Percentiles rank a stretch among this genome's conserved stretches.
Conservation (phyloP, 169 alveolate genomes). For the Ichthyophthirius multifiliis region DNA sequence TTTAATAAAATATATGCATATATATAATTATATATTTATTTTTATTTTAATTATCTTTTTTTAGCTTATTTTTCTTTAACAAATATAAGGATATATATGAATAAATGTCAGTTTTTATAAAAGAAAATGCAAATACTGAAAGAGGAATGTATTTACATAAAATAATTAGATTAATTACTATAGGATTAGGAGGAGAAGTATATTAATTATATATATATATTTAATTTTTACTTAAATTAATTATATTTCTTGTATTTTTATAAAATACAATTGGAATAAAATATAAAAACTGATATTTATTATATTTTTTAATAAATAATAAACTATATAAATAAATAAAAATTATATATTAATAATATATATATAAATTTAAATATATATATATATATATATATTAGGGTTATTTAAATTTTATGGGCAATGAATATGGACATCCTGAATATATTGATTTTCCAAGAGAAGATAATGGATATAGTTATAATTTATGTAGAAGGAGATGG, state of each 20-base stretch:
- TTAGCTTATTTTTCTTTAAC: not conserved
- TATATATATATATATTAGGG: slow-evolving; percentile 40
- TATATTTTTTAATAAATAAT: too few species aligned
- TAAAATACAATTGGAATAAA: too few species aligned
- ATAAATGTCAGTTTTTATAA: slow-evolving; percentile 61
- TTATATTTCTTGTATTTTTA: not conserved
- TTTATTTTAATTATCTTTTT: not conserved
- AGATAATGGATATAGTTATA: slow-evolving; percentile 79
- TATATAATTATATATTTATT: too few species aligned
- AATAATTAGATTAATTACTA: slow-evolving; percentile 75
- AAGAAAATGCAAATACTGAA: slow-evolving; percentile 49
- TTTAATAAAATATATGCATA: too few species aligned
- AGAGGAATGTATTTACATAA: slow-evolving; percentile 85
- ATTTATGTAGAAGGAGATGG: slow-evolving; percentile 82
- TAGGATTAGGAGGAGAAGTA: slow-evolving; percentile 82
- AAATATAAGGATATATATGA: slow-evolving; percentile 66
- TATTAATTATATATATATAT: not conserved
- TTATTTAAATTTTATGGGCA: slow-evolving; percentile 83
- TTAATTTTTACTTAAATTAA: not conserved
- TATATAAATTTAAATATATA: not conserved
- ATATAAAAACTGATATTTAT: too few species aligned
- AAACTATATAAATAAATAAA: too few species aligned
- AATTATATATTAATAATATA: too few species aligned
- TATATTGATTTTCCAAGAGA: slow-evolving; percentile 89
- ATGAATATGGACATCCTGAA: slow-evolving; percentile 90